Evolutionary conservation across 805 yeast genomes (phyloP), one percentile per base, ranked within the genome.

Genomic region (Candida sakaeoensis): DNA sequence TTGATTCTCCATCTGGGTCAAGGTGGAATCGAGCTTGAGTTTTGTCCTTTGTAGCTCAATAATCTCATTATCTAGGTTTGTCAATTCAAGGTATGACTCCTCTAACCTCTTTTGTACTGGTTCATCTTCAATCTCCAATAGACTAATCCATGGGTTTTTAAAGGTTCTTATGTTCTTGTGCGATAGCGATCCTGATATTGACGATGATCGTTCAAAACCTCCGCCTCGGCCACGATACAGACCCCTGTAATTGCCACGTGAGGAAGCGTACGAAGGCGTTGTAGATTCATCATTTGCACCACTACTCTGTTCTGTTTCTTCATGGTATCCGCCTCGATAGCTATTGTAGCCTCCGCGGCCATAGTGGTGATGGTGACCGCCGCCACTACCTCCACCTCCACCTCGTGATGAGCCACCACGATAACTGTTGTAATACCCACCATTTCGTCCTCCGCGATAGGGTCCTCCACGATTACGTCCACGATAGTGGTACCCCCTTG

Each of bases 131-230:
- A 65, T 51, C 12, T 47, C 49, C 25, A 65, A 45, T 2, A 60
- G 52, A 8, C 55, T 45, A 17, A 64, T 55, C 71, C 71, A 65
- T 1, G 69, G 69, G 33, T 57, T 55, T 9, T 48, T 38, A 27
- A 48, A 48, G 9, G n/a, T n/a, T n/a, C n/a, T 30, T 27, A 16
- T 43, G 42, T 9, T 32, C 23, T 19, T 28, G 15, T 40, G 44
- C 10, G 39, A 22, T 8, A 15, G 10, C 21, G 25, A 17, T 8
- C 14, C 5, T 30, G 33, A 8, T 8, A 24, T 18, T 9, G 34
- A 31, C 5, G 34, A 7, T 21, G 25, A 19, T 16, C 39, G 29
- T 6, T 34, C 36, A 7, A 37, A 33, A 21, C 33, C 33, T 10
- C 38, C 37, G 8, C 48, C 40, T 24, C 48, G 24, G 1, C 48